Conservation (phyloP, 371 early-diverging fungal species). For the Apophysomyces ossiformis region DNA sequence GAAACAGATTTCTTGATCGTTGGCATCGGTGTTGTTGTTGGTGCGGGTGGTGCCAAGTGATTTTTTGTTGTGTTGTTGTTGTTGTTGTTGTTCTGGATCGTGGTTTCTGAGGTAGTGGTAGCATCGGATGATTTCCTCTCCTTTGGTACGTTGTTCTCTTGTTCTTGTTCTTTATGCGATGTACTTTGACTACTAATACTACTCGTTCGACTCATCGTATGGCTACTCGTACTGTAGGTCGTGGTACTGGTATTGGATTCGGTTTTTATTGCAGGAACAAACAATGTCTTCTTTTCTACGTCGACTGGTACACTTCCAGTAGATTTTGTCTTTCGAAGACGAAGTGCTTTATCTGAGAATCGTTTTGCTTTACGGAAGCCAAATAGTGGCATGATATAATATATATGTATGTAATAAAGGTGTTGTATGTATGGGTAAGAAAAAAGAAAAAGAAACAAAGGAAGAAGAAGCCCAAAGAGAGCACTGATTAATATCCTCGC, state of each 20-base stretch:
- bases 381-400: constrained; percentile 18
- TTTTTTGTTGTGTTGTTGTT: too few species aligned
- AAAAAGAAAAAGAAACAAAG: neutral
- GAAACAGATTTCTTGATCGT: constrained; percentile 7
- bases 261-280: constrained; percentile 4
- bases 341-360: constrained; percentile 10
- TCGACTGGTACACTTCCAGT: constrained; percentile 17
- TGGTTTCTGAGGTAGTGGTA: too few species aligned
- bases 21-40: too few species aligned
- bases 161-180: too few species aligned
- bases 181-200: neutral
- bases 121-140: too few species aligned
- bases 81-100: too few species aligned
- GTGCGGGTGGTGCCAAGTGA: too few species aligned
- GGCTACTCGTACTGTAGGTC: constrained; percentile 4
- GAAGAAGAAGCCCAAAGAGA: neutral
- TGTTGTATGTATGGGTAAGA: neutral
- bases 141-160: too few species aligned
- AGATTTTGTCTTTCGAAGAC: constrained; percentile 24
- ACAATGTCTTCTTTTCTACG: neutral
- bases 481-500: too few species aligned
- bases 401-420: too few species aligned
- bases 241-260: constrained; percentile 1
- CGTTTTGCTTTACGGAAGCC: constrained; percentile 22
- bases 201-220: neutral